Base-by-base conservation (phyloP, 208 protist species). In the Acanthamoeba lugdunensis region DNA sequence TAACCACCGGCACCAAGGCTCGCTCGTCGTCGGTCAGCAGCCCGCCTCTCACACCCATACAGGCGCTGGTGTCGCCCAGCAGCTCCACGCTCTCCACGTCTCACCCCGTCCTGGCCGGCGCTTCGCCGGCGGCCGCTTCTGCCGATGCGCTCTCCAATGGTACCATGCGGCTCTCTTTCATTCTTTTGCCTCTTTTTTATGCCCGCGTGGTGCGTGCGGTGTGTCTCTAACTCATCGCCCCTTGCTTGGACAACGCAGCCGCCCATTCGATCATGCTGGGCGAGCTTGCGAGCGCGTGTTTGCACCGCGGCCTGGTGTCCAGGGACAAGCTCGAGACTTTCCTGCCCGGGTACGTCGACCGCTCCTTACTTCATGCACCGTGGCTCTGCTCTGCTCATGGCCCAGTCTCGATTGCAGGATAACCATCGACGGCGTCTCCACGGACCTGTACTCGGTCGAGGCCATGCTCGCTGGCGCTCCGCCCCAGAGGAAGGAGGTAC, bases 321-420 rank as follows among this genome's bases (percentile, higher is more conserved):
- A 48, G n/a, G 73, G 37, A 16, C 30, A 81, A 81, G 73, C 73
- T 81, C 30, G 73, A 48, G 30, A 9, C 73, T 9, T 81, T 81
- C 73, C 73, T 81, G 73, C 73, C 37, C 7, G 73, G 73, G 69
- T 77, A 77, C 33, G 28, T 41, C 69, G 28, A 48, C 52, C 52
- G 0, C 21, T 18, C 14, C 56, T 63, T 6, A 23, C 18, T 63
- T 18, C 16, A 18, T 18, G 54, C 54, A 58, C 58, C 14, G 2
- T 0, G 28, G 16, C 58, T 65, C 52, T 58, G 16, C 52, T 21
- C 45, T 48, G 45, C 45, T 48, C 45, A 48, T 8, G 45, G 45
- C 45, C 11, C 45, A 8, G 45, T 11, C 45, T 48, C 45, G 11
- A 58, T 58, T 11, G 11, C 71, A 52, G 28, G 9, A 2, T 52